phyloP scores from a whole-genome alignment of 164 flowering plant species.

The Saururus chinensis region DNA sequence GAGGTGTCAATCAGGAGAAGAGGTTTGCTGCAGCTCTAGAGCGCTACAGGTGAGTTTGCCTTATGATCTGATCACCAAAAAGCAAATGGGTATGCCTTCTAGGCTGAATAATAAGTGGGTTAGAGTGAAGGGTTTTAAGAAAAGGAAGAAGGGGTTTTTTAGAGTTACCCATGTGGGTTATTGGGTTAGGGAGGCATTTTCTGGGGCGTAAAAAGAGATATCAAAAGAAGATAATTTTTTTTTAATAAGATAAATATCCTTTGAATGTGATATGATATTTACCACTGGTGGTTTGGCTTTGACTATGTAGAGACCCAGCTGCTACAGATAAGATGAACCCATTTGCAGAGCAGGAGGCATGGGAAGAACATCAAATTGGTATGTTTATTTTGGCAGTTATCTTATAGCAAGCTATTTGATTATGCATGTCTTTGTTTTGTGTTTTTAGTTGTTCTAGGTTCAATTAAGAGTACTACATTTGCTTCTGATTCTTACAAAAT shows the following conservation, averaged over 20 bases:
- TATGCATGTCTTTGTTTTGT: not conserved
- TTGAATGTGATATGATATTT: not conserved
- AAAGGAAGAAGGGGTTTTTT: too few species aligned
- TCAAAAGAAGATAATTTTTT: too few species aligned
- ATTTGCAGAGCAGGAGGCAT: conserved; percentile 98
- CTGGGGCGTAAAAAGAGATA: too few species aligned
- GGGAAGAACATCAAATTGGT: conserved; percentile 99
- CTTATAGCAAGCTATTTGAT: not conserved
- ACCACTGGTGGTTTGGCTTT: conserved; percentile 1
- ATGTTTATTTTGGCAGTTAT: conserved; percentile 2
- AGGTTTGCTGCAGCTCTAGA: conserved; percentile 79
- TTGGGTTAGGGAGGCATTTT: too few species aligned
- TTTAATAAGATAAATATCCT: too few species aligned
- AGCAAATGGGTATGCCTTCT: too few species aligned
- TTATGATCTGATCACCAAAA: not conserved
- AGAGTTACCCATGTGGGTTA: too few species aligned
- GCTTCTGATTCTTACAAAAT: conserved; percentile 1
- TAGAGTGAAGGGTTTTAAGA: too few species aligned
- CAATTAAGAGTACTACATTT: not conserved
- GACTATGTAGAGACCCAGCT: conserved; percentile 39
- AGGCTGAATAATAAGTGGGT: too few species aligned
- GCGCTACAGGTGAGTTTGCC: conserved; percentile 64
- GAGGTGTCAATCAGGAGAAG: conserved; percentile 86
- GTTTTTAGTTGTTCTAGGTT: not conserved
- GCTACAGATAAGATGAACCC: conserved; percentile 91